These are phyloP conservation scores for Chaetoceros muelleri DNA, from an alignment of 108 stramenopile species.

Conservation along the genomic window DNA sequence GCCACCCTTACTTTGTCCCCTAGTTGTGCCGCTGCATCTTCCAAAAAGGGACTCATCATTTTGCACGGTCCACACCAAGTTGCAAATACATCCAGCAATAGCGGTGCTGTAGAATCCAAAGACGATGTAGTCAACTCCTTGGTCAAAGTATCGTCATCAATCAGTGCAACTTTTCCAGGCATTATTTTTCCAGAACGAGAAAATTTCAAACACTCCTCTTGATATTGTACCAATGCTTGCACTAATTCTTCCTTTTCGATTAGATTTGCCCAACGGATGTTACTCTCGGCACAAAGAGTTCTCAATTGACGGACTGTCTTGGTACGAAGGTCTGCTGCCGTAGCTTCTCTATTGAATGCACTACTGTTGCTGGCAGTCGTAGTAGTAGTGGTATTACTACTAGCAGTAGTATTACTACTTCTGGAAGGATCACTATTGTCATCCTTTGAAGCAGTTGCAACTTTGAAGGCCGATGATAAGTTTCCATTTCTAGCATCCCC, in stretches of 20 bases:
- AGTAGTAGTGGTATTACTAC: neutral
- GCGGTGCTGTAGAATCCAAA: conserved; percentile 20
- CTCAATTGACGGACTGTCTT: conserved; percentile 43
- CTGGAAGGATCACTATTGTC: neutral
- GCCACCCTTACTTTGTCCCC: conserved; percentile 49
- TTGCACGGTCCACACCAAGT: conserved; percentile 90
- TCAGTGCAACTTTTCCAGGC: conserved; percentile 45
- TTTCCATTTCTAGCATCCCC: conserved; percentile 32
- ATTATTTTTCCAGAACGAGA: conserved; percentile 38
- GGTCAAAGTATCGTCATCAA: conserved; percentile 35
- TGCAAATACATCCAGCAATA: conserved; percentile 80
- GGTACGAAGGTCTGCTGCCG: conserved; percentile 35
- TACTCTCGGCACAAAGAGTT: conserved; percentile 39
- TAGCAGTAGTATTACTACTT: neutral
- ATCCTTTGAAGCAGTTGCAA: conserved; percentile 1
- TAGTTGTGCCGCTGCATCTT: conserved; percentile 46
- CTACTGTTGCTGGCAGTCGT: too few species aligned
- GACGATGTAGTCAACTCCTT: conserved; percentile 34
- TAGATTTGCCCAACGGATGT: conserved; percentile 57
- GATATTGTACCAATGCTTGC: conserved; percentile 44
- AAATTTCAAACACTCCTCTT: conserved; percentile 36
- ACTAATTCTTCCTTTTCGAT: conserved; percentile 72
- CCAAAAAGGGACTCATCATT: conserved; percentile 56
- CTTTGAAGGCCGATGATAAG: neutral
- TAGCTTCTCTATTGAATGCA: conserved; percentile 28